These are phyloP conservation scores for Penicillium expansum DNA, from an alignment of 2,329 filamentous ascomycete genomes.

Conservation along the genomic window DNA sequence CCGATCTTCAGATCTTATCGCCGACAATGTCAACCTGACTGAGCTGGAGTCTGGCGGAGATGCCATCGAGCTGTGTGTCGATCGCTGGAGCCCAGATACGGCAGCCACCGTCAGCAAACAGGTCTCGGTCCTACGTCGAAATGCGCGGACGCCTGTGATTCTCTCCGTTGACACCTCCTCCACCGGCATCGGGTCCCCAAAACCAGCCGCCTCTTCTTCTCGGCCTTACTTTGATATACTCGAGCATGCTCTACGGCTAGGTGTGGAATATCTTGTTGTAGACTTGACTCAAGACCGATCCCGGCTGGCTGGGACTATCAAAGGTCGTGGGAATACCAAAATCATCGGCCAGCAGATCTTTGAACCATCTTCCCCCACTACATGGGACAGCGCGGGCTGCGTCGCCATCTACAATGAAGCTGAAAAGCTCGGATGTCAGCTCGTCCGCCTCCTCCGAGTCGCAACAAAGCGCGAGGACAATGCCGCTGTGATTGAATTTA, in stretches of 20 bases:
- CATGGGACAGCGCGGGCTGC: conserved; percentile 37
- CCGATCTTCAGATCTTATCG: conserved; percentile 36
- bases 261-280: conserved; percentile 42
- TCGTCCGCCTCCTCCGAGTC: conserved; percentile 40
- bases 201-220: conserved; percentile 9
- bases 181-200: conserved; percentile 12
- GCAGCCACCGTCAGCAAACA: conserved; percentile 53
- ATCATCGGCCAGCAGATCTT: conserved; percentile 41
- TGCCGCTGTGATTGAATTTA: conserved; percentile 36
- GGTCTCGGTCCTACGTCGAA: conserved; percentile 57
- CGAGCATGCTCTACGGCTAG: conserved; percentile 41
- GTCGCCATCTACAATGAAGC: conserved; percentile 36
- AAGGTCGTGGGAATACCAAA: conserved; percentile 40
- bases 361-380: conserved; percentile 28
- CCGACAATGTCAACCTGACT: conserved; percentile 44
- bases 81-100: conserved; percentile 54
- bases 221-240: conserved; percentile 36
- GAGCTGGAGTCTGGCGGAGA: conserved; percentile 59
- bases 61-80: conserved; percentile 60
- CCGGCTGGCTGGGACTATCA: conserved; percentile 28
- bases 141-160: conserved; percentile 56
- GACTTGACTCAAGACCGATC: conserved; percentile 35
- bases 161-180: conserved; percentile 51
- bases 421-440: conserved; percentile 37
- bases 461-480: conserved; percentile 40